Base-by-base conservation (phyloP, 805 yeast genomes). In the Ogataea nakhonphanomensis region DNA sequence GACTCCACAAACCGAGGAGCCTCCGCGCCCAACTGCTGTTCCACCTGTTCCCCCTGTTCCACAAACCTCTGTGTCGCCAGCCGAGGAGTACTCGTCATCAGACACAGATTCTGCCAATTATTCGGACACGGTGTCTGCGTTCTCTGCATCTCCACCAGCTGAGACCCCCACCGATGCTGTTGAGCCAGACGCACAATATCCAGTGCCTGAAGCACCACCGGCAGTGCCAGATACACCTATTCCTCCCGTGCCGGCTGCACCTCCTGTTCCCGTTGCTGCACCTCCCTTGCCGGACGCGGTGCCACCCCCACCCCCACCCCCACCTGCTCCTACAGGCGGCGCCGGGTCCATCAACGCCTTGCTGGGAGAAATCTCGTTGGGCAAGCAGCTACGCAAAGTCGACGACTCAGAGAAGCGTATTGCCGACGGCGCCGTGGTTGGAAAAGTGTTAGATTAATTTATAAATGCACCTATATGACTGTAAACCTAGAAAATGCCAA, bases 281-380 rank as follows among this genome's bases (percentile, higher is more conserved):
- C 49, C 55, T 28, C 51, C 53, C 30, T 46, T 44, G 6, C 49
- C 59, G 5, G 25, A 38, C 6, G 33, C 41, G 5, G 59, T 61
- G 1, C 57, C 63, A 11, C 57, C 65, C 12, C 43, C 63, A 4
- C 61, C 71, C 13, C 67, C 71, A 6, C 66, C 70, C 5, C 55
- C 61, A 3, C 55, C 55, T 25, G 48, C 65, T 9, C 58, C 61
- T 10, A 55, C 63, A 7, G 48, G 67, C 8, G 49, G 67, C 7
- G 51, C 63, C 3, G 43, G 41, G 25, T 39, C 61, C 10, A 60
- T 65, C 17, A 59, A 59, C 21, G 63, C 69, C 30, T 58, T 81
- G 20, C 63, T 81, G 38, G 79, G 81, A 3, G 79, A 80, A 55
- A 80, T 80, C 37, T 64, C 66, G 8, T 64, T 71, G 1, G 87